Percentiles rank a stretch among this genome's conserved stretches.
Evolutionary conservation across 129 eudicot species (phyloP).

Genomic region (Oenanthe sinensis): DNA sequence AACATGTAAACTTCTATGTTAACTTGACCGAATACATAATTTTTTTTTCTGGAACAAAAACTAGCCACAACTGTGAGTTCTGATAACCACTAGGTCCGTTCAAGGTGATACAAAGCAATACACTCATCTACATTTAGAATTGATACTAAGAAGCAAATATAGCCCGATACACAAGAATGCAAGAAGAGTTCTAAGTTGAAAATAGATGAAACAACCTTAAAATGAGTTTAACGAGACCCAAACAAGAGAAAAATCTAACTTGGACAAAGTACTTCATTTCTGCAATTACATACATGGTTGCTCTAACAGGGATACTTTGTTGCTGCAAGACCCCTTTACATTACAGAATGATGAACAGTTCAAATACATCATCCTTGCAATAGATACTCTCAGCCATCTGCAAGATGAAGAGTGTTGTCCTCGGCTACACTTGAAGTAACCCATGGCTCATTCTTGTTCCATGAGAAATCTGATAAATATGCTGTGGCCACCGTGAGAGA

Average conservation of each 20-base stretch:
- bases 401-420: slow-evolving; percentile 70
- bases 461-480: slow-evolving; percentile 87
- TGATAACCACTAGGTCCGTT: neutral
- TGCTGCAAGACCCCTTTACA: neutral
- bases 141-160: neutral
- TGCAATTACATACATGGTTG: neutral
- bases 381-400: slow-evolving; percentile 85
- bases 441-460: slow-evolving; percentile 96
- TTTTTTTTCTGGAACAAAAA: neutral
- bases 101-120: too few species aligned
- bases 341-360: neutral
- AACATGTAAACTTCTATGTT: too few species aligned
- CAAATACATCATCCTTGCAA: slow-evolving; percentile 50
- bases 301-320: neutral
- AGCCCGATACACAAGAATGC: neutral
- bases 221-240: neutral
- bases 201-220: neutral
- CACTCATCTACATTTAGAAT: too few species aligned
- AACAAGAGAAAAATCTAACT: neutral
- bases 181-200: neutral
- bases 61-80: neutral
- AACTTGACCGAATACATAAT: neutral
- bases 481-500: slow-evolving; percentile 99
- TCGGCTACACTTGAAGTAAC: slow-evolving; percentile 79
- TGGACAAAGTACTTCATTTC: neutral